Conservation (phyloP, 805 yeast genomes). For the Blastobotrys attinorum region DNA sequence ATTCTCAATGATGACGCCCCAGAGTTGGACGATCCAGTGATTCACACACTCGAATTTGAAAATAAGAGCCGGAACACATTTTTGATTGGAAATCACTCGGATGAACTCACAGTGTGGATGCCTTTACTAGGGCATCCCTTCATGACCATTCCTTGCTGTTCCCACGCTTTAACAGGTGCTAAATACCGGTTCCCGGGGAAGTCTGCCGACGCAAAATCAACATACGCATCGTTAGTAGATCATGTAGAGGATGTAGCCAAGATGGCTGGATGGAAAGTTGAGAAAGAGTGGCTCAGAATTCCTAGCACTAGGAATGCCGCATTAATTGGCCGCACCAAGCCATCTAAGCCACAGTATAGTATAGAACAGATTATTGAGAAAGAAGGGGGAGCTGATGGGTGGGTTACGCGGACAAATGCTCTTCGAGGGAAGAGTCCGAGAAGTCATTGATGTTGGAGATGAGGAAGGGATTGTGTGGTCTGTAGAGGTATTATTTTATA, state of each 20-base stretch:
- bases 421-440: slow-evolving; percentile 60
- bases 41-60: slow-evolving; percentile 7
- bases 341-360: slow-evolving; percentile 21
- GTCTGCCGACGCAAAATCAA: slow-evolving; percentile 36
- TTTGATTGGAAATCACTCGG: slow-evolving; percentile 90
- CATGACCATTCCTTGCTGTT: slow-evolving; percentile 91
- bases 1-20: slow-evolving; percentile 36
- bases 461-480: too few species aligned
- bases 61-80: slow-evolving; percentile 45
- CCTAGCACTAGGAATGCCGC: slow-evolving; percentile 95
- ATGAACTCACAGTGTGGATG: slow-evolving; percentile 92
- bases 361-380: slow-evolving; percentile 39
- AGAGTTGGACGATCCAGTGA: slow-evolving; percentile 6
- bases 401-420: slow-evolving; percentile 76
- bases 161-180: slow-evolving; percentile 77
- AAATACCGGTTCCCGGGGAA: slow-evolving; percentile 49
- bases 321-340: slow-evolving; percentile 55
- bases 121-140: slow-evolving; percentile 75
- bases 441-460: not conserved
- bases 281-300: slow-evolving; percentile 80
- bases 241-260: slow-evolving; percentile 66
- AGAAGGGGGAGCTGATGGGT: slow-evolving; percentile 87
- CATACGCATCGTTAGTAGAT: slow-evolving; percentile 80
- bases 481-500: not conserved
- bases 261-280: slow-evolving; percentile 74